Percentiles rank a stretch among this genome's conserved stretches.
Evolutionary conservation across 805 yeast genomes (phyloP).

Genomic region (Hanseniaspora guilliermondii): DNA sequence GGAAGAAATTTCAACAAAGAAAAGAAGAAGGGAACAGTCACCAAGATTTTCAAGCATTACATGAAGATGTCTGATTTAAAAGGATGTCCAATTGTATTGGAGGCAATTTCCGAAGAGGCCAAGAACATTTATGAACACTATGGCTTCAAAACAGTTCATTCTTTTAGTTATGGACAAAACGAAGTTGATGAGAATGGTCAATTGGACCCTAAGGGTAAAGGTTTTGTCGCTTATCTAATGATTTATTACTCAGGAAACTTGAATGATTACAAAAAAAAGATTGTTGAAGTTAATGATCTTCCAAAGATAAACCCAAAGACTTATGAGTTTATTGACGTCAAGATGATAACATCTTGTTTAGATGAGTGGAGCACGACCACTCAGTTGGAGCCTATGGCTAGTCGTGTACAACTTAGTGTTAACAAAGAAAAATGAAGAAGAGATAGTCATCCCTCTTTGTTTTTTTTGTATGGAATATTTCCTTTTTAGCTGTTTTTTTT

Average conservation of each 20-base stretch:
- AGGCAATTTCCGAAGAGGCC: slow-evolving; percentile 27
- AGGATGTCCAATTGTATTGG: slow-evolving; percentile 26
- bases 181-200: slow-evolving; percentile 25
- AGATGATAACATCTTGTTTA: background rate
- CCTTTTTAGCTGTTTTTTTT: too few species aligned
- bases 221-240: slow-evolving; percentile 26
- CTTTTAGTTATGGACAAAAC: slow-evolving; percentile 24
- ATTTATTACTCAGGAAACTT: slow-evolving; percentile 22
- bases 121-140: slow-evolving; percentile 27
- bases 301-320: slow-evolving; percentile 12
- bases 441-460: slow-evolving; percentile 17
- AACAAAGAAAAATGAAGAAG: slow-evolving; percentile 16
- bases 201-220: slow-evolving; percentile 24
- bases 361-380: slow-evolving; percentile 1
- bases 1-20: slow-evolving; percentile 26
- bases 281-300: slow-evolving; percentile 1
- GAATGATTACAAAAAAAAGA: background rate
- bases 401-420: slow-evolving; percentile 5
- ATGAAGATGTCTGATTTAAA: slow-evolving; percentile 24
- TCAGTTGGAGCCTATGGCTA: background rate
- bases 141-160: slow-evolving; percentile 24
- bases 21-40: slow-evolving; percentile 25
- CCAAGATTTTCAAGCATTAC: slow-evolving; percentile 24
- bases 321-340: background rate
- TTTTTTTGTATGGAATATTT: slow-evolving; percentile 13